Evolutionary conservation across 306 rosid species (phyloP), one percentile per base, ranked within the genome.

Genomic region (Quillaja saponaria): DNA sequence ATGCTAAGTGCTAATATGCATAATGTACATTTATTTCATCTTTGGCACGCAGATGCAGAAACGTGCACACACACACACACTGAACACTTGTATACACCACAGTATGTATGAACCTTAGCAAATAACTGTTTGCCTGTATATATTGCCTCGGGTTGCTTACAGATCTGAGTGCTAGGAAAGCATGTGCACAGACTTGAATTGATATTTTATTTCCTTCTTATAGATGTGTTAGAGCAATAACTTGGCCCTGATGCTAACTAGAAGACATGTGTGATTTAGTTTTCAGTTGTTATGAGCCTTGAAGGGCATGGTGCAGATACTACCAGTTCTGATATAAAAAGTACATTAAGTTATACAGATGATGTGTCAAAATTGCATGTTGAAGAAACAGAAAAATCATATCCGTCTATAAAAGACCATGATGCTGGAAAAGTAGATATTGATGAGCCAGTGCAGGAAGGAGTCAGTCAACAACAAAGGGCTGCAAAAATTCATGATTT

Each of bases 401-500:
- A 76, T 72, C 70, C 80, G 25, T 58, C 71, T 49, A 13, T 64
- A 28, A 82, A 73, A 41, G 62, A 55, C 31, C 59, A 71, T 38
- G 68, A 28, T 63, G 50, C 68, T 40, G 87, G 53, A 67, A 77
- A 82, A 39, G 25, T 21, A 14, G 80, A 67, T 42, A 51, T 33
- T 12, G 72, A 13, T 63, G 75, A 83, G 77, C 31, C 63, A 61
- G 49, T 14, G 3, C 76, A 15, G 19, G 85, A 66, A 70, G 68
- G 12, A 62, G 78, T 44, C 19, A 34, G 21, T 66, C 79, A 79
- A 51, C 84, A 45, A 34, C 76, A 77, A 75, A 63, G 66, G 37
- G 63, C 83, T 13, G 95, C 96, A 3, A 88, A 84, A 78, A 79
- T 91, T 63, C 98, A 91, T 77, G 98, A 91, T 73, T 91, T 91